These are phyloP conservation scores for Turritis glabra DNA, from an alignment of 345 rosid genomes.

Conservation along the genomic window DNA sequence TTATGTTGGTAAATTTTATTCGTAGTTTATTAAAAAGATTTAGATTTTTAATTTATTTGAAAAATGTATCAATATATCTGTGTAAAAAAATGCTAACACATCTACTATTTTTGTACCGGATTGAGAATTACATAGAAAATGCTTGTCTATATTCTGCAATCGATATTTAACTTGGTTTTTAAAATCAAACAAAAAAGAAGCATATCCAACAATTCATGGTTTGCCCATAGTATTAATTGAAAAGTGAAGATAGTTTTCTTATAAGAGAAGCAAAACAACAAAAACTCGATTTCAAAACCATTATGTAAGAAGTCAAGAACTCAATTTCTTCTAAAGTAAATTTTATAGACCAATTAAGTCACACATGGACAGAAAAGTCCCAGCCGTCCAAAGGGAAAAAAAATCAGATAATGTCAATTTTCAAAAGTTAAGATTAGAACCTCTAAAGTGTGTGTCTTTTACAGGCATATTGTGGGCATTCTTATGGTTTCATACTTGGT, in stretches of 20 bases:
- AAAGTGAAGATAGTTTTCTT: not conserved
- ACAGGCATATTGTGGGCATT: constrained; percentile 3
- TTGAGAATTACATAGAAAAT: not conserved
- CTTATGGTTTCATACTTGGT: constrained; percentile 27
- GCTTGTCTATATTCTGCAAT: not conserved
- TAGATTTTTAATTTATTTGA: not conserved
- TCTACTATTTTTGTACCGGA: not conserved
- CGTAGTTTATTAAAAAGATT: not conserved
- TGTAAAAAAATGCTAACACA: not conserved
- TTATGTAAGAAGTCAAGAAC: not conserved
- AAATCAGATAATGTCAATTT: constrained; percentile 10
- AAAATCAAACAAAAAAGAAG: constrained; percentile 3
- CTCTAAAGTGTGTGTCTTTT: constrained; percentile 18
- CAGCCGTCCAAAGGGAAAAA: constrained; percentile 30
- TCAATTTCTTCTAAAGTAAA: not conserved
- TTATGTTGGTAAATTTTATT: not conserved
- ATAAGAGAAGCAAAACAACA: not conserved
- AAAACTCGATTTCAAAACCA: constrained; percentile 16
- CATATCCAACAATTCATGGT: not conserved
- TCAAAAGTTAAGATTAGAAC: constrained; percentile 33
- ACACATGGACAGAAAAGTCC: constrained; percentile 30
- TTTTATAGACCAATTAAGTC: constrained; percentile 12
- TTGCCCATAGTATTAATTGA: not conserved
- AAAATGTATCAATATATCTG: not conserved
- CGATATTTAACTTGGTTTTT: not conserved